Evolutionary conservation across 768 basidiomycete genomes (phyloP), one percentile per base, ranked within the genome.

Genomic region (Phaffia australis): DNA sequence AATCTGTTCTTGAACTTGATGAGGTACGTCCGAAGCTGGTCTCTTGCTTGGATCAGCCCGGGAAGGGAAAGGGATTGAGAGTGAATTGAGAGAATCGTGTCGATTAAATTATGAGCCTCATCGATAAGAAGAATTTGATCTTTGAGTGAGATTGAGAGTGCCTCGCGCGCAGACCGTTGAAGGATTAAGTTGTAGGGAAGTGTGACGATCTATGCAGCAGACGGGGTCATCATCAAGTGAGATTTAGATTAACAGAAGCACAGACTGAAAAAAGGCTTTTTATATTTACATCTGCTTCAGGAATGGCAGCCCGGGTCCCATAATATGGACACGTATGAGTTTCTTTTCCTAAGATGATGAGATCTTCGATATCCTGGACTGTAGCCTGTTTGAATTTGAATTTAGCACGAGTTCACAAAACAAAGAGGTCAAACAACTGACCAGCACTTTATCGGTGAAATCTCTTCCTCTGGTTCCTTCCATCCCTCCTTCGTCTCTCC

Each of bases 51-150:
- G 1, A 77, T 72, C 19, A 98, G 79, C 11, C 80, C 83, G 0
- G 75, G 69, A 16, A 81, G 80, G 5, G 86, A 79, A 3, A 97
- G 78, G 5, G 81, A 78, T 30, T 83, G 80, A 1, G 88, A 88
- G 64, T 94, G 89, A 35, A 95, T 80, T 0, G 89, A 87, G 11
- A 99, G 82, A 1, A 99, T 79, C 0, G 92, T 90, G 23, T 91
- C 85, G 71, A 93, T 90, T 58, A 95, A 77, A 75, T 95, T 97
- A 76, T 99, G 94, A 0, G 94, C 94, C 78, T 99, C 94, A 73
- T 99, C 94, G 63, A 99, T 84, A 27, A 98, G 81, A 35, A 99
- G 83, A 21, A 97, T 80, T 71, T 95, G 90, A 72, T 85, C 82
- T 18, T 69, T 64, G 21, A 75, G 71, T 29, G 63, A 65, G 56